Evolutionary conservation across 1,139 yeast genomes (phyloP), one percentile per base, ranked within the genome.

Genomic region (Pichiaceae sp.): DNA sequence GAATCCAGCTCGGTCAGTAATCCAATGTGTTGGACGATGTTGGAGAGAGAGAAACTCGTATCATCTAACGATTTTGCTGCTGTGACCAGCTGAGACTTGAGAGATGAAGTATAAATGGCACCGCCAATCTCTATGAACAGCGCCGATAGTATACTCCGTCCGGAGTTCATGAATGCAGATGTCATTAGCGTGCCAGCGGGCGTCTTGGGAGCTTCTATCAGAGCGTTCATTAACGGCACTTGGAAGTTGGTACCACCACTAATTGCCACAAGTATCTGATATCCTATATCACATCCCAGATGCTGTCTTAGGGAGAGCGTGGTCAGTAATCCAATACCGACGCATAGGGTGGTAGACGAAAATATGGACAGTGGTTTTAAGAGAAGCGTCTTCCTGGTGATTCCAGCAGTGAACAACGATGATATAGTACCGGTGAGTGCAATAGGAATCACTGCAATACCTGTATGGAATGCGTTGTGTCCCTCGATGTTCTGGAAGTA

Each of bases 181-280:
- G 70, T 63, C 42, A 69, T 46, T 33, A 74, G 68, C 34, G 69
- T 57, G 0, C 74, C 29, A 12, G 30, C 30, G 4, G 35, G 16
- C 7, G 61, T 48, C 17, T 60, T 62, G 2, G 81, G 80, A 1
- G 78, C 73, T 30, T 62, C 57, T 21, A 76, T 50, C 49, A 78
- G 85, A 7, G 71, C 64, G n/a, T 75, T 59, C 18, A 78, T 49
- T 35, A 73, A 47, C 3, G 72, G 56, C 31, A 72, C 57, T 50
- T 76, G 84, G 47, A 75, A 63, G 35, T 64, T 61, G 16, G 66
- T 47, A 2, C 84, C 84, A 33, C 71, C 58, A 0, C 75, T 66
- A 17, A 74, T 47, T 37, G 83, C 84, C 6, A 68, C 65, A 4
- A 74, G 48, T 24, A 78, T 68, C 29, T 72, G 51, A 11, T 66